Conservation (phyloP, 106 monocot genomes). For the Dendrobium officinale region DNA sequence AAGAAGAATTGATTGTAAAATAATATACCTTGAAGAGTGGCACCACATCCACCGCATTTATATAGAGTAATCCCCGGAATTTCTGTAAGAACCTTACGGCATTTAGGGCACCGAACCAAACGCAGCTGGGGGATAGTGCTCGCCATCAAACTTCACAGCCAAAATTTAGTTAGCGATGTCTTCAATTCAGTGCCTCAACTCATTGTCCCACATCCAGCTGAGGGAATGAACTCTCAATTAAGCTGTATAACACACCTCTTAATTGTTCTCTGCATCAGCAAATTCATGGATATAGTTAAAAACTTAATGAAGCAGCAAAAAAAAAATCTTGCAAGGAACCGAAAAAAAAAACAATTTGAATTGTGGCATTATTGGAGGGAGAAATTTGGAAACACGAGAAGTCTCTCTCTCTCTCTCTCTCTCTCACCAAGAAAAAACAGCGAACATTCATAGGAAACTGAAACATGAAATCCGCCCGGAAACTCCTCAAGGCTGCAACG, state of each 20-base stretch:
- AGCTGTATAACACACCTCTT: not conserved
- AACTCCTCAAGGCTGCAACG: not conserved
- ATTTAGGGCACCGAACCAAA: constrained; percentile 55
- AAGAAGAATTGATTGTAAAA: not conserved
- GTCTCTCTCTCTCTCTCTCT: too few relatives aligned
- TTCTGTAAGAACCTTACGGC: constrained; percentile 33
- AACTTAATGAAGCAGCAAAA: not conserved
- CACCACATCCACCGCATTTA: constrained; percentile 46
- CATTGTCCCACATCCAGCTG: not conserved
- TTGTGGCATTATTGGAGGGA: not conserved
- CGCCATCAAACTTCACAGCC: not conserved
- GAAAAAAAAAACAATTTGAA: not conserved
- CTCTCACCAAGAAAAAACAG: not conserved
- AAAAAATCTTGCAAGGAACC: not conserved
- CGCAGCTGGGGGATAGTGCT: not conserved
- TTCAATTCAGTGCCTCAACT: not conserved
- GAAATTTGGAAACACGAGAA: not conserved
- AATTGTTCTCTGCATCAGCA: not conserved
- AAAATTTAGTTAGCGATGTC: not conserved
- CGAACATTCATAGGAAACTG: not conserved
- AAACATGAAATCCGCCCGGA: not conserved
- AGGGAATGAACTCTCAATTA: not conserved
- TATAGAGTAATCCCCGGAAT: constrained; percentile 32
- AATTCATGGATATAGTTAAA: not conserved
- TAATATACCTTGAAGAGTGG: constrained; percentile 40